A percentile compares a stretch with the other conserved stretches of the same genome.
Evolutionary conservation across 1,139 yeast species (phyloP).

Genomic region (Saccharomyces hybrid): DNA sequence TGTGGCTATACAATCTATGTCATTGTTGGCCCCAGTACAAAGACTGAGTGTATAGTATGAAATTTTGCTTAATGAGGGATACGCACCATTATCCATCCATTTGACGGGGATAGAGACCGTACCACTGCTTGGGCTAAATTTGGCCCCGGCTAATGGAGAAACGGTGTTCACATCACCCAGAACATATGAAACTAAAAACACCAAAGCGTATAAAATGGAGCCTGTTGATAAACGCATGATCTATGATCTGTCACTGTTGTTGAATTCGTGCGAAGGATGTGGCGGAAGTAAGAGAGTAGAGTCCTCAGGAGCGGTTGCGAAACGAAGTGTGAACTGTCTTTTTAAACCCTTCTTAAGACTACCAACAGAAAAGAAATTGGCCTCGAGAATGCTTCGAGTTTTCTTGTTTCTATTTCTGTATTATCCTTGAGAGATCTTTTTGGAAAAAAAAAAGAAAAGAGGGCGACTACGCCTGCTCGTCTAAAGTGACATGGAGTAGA

Average conservation of each 20-base stretch:
- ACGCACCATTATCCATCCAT: slow-evolving; percentile 54
- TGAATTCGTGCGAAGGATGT: background rate
- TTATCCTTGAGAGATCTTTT: background rate
- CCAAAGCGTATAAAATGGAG: background rate
- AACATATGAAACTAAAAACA: slow-evolving; percentile 5
- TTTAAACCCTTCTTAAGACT: background rate
- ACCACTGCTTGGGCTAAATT: slow-evolving; percentile 45
- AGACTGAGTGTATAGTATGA: slow-evolving; percentile 45
- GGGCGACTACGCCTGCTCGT: background rate
- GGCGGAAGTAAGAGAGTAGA: background rate
- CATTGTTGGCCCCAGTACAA: slow-evolving; percentile 57
- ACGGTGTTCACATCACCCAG: slow-evolving; percentile 47
- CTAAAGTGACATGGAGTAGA: background rate
- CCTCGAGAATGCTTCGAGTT: background rate
- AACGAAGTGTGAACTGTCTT: background rate
- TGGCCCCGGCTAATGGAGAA: slow-evolving; percentile 42
- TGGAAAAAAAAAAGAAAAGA: background rate
- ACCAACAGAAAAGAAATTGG: background rate
- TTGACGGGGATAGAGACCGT: slow-evolving; percentile 40
- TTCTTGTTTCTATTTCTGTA: background rate
- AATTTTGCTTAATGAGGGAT: slow-evolving; percentile 42
- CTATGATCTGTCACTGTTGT: background rate
- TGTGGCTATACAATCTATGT: slow-evolving; percentile 38
- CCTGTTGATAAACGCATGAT: background rate
- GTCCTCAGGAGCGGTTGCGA: background rate